Evolutionary conservation across 1,284 basidiomycete species (phyloP).

Genomic region (Pyrrhoderma lamaoense): DNA sequence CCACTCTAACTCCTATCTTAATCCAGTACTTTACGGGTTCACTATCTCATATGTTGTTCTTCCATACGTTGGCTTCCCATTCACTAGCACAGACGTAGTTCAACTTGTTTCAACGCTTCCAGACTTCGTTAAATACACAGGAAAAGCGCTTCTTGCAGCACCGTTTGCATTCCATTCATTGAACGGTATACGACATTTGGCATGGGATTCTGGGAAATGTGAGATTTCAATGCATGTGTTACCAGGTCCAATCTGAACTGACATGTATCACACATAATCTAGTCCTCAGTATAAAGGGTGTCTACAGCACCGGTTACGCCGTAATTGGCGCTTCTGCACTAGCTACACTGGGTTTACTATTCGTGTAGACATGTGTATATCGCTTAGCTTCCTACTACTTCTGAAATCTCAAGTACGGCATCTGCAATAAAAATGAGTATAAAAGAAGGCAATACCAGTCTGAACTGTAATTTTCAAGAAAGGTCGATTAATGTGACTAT

Average conservation of each 20-base stretch:
- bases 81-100: constrained; percentile 75
- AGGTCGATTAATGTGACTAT: too few species aligned
- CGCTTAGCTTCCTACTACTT: too few species aligned
- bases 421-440: too few species aligned
- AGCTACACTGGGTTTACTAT: constrained; percentile 59
- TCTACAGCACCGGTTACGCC: constrained; percentile 74
- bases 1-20: background rate
- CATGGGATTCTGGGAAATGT: constrained; percentile 91
- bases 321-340: constrained; percentile 79
- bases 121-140: constrained; percentile 64
- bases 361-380: constrained; percentile 31
- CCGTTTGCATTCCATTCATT: constrained; percentile 88
- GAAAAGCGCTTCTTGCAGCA: constrained; percentile 70
- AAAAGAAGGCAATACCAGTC: too few species aligned
- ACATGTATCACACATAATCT: constrained; percentile 11
- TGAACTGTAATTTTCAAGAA: too few species aligned
- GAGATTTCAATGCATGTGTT: constrained; percentile 31
- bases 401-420: too few species aligned
- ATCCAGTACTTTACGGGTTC: constrained; percentile 79
- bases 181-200: constrained; percentile 89
- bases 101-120: constrained; percentile 66
- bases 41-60: constrained; percentile 83
- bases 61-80: constrained; percentile 54
- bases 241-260: constrained; percentile 5
- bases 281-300: constrained; percentile 79